Conservation (phyloP, 345 rosid species). For the Raphanus raphanistrum region DNA sequence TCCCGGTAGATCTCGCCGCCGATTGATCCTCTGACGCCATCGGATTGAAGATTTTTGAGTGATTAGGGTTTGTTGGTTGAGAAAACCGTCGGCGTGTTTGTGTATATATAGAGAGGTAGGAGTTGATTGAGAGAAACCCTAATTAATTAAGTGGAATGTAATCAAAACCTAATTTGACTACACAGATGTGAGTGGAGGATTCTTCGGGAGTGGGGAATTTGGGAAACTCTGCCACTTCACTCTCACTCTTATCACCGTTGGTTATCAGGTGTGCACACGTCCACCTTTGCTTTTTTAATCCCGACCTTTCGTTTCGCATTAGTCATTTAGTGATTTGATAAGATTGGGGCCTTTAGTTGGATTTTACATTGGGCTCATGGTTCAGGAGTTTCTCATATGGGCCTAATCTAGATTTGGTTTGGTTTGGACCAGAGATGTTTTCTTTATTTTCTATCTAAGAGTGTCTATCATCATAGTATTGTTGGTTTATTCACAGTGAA, state of each 20-base stretch:
- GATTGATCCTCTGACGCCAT: slow-evolving; percentile 39
- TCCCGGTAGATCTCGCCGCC: slow-evolving; percentile 53
- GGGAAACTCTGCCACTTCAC: slow-evolving; percentile 11
- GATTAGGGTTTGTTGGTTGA: slow-evolving; percentile 8
- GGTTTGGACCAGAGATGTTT: background rate
- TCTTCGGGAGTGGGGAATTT: slow-evolving; percentile 19
- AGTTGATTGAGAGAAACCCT: slow-evolving; percentile 9
- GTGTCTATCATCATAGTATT: too few species aligned
- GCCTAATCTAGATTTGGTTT: background rate
- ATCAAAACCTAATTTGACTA: slow-evolving; percentile 19
- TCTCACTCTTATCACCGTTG: background rate
- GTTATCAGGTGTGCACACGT: slow-evolving; percentile 28
- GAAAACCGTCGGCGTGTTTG: background rate
- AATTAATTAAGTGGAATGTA: background rate
- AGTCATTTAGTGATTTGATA: background rate
- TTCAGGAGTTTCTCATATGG: background rate
- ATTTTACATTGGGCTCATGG: background rate
- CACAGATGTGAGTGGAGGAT: slow-evolving; percentile 5
- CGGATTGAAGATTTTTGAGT: background rate
- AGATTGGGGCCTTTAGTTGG: background rate
- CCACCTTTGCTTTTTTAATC: background rate
- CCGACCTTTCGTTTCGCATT: background rate
- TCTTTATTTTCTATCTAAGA: too few species aligned
- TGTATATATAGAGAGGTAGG: slow-evolving; percentile 2
- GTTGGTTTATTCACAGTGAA: background rate